Base-by-base conservation (phyloP, 371 early-diverging fungal species). In the Lichtheimia hyalospora region DNA sequence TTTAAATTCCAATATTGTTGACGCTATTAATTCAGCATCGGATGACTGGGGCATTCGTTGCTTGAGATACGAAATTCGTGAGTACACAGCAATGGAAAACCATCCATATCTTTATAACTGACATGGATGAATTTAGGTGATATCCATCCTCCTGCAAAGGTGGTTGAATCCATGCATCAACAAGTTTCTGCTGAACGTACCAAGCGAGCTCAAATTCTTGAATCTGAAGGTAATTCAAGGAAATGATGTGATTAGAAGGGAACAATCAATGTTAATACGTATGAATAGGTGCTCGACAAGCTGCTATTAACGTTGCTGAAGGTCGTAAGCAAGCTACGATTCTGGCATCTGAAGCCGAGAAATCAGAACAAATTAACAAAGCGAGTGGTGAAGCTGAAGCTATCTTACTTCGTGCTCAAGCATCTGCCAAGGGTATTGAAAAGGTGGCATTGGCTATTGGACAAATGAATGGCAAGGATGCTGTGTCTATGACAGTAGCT, bases 301-400 rank as follows among this genome's bases (percentile, higher is more conserved):
- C 96, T 16, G 95, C 94, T 1, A 98, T 97, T 74, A 97, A 98
- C 63, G 95, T 97, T 13, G 98, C 98, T 16, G 96, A 98, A 75
- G 98, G 98, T 67, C 81, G 84, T 16, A 97, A 96, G 71, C 94
- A 95, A 68, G 85, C 96, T 1, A 83, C 90, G 14, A 96, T 98
- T 62, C 78, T 98, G 55, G 95, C 93, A 25, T 96, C 97, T 5
- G 98, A 98, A 76, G 98, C 96, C 18, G 89, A 88, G 25, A 92
- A 89, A 71, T 79, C 85, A 18, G 89, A 95, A 61, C 92, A 91
- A 71, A 93, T 98, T 64, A 97, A 97, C 68, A 79, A 87, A 58
- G 98, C 98, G 21, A 68, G 80, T 49, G 87, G 87, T 86, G 94
- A 95, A 68, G 90, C 96, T 15, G 92, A 95, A 66, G 95, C 95